Percentiles rank a stretch among this genome's conserved stretches.
These are phyloP conservation scores for Sphagnurus paluster DNA, from an alignment of 1,284 basidiomycete species.

Conservation along the genomic window DNA sequence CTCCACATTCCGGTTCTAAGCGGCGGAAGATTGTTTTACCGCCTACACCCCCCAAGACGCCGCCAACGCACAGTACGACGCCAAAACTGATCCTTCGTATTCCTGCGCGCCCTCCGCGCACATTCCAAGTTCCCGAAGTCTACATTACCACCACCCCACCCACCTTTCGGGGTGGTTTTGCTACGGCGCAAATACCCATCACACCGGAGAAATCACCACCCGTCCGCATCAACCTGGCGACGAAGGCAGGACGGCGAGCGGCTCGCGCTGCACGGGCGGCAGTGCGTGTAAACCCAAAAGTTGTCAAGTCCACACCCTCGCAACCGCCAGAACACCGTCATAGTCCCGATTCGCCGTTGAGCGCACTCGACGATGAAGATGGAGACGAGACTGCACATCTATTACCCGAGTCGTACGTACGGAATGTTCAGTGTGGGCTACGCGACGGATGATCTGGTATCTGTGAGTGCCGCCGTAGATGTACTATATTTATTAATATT, in stretches of 20 bases:
- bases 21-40: slow-evolving; percentile 25
- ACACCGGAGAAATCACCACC: slow-evolving; percentile 20
- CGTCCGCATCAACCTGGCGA: slow-evolving; percentile 5
- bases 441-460: slow-evolving; percentile 11
- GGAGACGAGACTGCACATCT: slow-evolving; percentile 13
- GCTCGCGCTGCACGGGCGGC: slow-evolving; percentile 10
- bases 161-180: background rate
- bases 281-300: background rate
- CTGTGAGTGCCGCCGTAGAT: background rate
- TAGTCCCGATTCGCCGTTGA: background rate
- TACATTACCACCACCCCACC: slow-evolving; percentile 25
- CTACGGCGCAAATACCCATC: slow-evolving; percentile 9
- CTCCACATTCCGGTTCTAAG: slow-evolving; percentile 21
- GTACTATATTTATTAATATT: slow-evolving; percentile 18
- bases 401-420: slow-evolving; percentile 18
- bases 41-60: slow-evolving; percentile 15
- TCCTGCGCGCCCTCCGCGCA: slow-evolving; percentile 18
- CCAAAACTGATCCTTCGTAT: slow-evolving; percentile 25
- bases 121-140: slow-evolving; percentile 25
- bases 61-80: background rate
- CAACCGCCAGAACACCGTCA: background rate
- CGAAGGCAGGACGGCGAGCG: slow-evolving; percentile 20
- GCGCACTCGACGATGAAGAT: slow-evolving; percentile 10
- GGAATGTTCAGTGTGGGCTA: slow-evolving; percentile 19
- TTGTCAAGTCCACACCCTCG: background rate